phyloP scores from a whole-genome alignment of 495 filamentous ascomycete genomes.

The Xylaria grammica region DNA sequence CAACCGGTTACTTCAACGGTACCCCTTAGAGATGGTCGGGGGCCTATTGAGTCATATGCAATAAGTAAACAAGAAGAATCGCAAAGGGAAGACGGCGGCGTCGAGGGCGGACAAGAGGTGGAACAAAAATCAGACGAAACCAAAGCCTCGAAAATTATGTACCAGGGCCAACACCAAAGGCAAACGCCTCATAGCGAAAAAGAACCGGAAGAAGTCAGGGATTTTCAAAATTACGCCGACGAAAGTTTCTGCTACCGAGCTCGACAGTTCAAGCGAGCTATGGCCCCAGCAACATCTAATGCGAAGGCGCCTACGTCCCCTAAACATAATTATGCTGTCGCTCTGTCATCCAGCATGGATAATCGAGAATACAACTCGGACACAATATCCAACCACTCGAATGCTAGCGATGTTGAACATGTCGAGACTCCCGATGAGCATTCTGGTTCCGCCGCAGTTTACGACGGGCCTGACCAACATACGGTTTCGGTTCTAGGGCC shows the following conservation, averaged over 20 bases:
- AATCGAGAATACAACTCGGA: not conserved
- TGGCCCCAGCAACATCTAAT: slow-evolving; percentile 6
- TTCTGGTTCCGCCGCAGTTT: not conserved
- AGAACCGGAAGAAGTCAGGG: slow-evolving; percentile 13
- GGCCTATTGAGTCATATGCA: not conserved
- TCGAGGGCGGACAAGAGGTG: not conserved
- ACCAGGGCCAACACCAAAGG: not conserved
- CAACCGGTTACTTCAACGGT: not conserved
- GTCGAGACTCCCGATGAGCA: not conserved
- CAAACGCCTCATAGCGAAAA: not conserved
- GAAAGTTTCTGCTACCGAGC: slow-evolving; percentile 39
- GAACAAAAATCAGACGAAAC: not conserved
- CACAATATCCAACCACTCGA: slow-evolving; percentile 10
- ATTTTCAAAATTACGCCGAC: slow-evolving; percentile 28
- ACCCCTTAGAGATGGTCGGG: not conserved
- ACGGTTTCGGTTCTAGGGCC: not conserved
- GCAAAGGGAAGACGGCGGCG: not conserved
- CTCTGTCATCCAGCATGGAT: not conserved
- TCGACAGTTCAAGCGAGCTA: slow-evolving; percentile 23
- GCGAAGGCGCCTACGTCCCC: slow-evolving; percentile 10
- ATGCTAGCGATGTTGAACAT: not conserved
- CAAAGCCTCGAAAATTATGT: not conserved
- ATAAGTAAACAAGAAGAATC: not conserved
- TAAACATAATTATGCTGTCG: slow-evolving; percentile 1
- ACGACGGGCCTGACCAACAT: not conserved